These are phyloP conservation scores for Phytophthora boehmeriae DNA, from an alignment of 352 stramenopile genomes.

Conservation along the genomic window DNA sequence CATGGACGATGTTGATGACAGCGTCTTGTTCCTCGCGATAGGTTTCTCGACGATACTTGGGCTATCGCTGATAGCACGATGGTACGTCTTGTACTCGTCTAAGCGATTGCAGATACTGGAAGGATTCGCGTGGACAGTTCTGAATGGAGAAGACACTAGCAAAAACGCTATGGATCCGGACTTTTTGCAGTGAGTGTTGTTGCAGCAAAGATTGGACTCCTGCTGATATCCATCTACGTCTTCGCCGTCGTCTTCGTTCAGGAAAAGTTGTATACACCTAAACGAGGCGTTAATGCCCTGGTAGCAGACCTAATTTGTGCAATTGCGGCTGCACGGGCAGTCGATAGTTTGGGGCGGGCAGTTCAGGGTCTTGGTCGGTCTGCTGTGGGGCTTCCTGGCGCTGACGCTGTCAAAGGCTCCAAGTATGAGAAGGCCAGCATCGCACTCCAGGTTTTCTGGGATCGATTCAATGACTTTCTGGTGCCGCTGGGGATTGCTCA, in stretches of 20 bases:
- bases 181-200: constrained; percentile 22
- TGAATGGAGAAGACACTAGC: background rate
- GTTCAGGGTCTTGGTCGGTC: constrained; percentile 18
- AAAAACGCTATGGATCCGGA: background rate
- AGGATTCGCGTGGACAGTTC: constrained; percentile 3
- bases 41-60: constrained; percentile 21
- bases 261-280: constrained; percentile 13
- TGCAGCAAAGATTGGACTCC: constrained; percentile 11
- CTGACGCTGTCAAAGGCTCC: constrained; percentile 22
- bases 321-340: constrained; percentile 22
- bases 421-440: constrained; percentile 31
- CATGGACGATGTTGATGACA: constrained; percentile 20
- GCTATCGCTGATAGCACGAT: constrained; percentile 27
- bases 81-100: constrained; percentile 31
- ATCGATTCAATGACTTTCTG: constrained; percentile 41
- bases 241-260: constrained; percentile 30
- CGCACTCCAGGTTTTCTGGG: constrained; percentile 38
- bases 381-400: constrained; percentile 10
- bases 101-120: background rate
- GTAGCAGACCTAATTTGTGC: constrained; percentile 32
- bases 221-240: constrained; percentile 27
- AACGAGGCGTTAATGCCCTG: constrained; percentile 31
- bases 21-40: constrained; percentile 20
- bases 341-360: constrained; percentile 33
- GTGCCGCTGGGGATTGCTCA: constrained; percentile 33